Conservation (phyloP, 768 basidiomycete genomes). For the Amanita molliuscula region DNA sequence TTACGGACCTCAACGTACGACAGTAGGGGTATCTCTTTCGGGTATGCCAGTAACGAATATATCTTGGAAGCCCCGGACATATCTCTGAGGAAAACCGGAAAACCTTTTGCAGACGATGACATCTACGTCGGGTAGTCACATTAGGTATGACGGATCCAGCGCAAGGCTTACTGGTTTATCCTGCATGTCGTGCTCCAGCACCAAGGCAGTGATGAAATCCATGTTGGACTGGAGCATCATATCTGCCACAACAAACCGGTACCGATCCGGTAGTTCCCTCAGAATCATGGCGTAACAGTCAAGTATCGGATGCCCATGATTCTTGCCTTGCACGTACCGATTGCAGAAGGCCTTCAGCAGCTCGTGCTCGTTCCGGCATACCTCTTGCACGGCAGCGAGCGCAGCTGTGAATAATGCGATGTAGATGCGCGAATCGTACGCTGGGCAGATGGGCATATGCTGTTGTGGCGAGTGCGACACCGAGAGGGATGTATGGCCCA, state of each 20-base stretch:
- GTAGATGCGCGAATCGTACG: conserved; percentile 18
- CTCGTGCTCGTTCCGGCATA: conserved; percentile 13
- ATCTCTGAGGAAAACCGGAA: background rate
- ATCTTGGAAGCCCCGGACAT: conserved; percentile 1
- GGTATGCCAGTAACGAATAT: conserved; percentile 2
- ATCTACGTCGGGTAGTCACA: background rate
- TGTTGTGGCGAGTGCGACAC: conserved; percentile 17
- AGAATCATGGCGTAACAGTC: conserved; percentile 24
- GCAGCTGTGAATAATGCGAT: conserved; percentile 31
- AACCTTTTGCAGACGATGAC: background rate
- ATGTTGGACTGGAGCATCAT: conserved; percentile 25
- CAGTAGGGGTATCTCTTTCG: conserved; percentile 7
- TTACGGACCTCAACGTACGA: conserved; percentile 1
- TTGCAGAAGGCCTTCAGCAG: conserved; percentile 23
- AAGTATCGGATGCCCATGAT: conserved; percentile 20
- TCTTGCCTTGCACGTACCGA: conserved; percentile 15
- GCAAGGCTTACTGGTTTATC: background rate
- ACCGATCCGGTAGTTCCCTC: conserved; percentile 18
- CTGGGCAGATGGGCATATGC: conserved; percentile 20
- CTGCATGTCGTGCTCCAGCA: conserved; percentile 9
- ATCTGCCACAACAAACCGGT: conserved; percentile 18
- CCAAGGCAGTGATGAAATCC: conserved; percentile 21
- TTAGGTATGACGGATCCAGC: background rate
- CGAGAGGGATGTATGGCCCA: conserved; percentile 20
- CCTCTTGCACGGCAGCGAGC: conserved; percentile 27